Evolutionary conservation across 2,329 filamentous ascomycete species (phyloP).

Genomic region (Hypoxylon sp.): DNA sequence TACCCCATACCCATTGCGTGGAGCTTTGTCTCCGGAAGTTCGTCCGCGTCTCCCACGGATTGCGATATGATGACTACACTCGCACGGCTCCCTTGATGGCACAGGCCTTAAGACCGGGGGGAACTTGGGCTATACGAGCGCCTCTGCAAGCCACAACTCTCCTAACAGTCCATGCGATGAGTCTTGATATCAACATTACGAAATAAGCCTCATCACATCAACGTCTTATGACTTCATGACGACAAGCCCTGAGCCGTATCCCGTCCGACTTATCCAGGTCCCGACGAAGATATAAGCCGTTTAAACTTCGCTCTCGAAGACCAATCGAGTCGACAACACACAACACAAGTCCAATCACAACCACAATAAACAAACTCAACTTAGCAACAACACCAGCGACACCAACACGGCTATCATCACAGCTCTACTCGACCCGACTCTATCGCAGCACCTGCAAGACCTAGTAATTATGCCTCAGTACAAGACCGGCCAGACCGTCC

Average conservation of each 20-base stretch:
- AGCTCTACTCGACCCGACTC: constrained; percentile 13
- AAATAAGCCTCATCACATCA: constrained; percentile 24
- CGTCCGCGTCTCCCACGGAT: neutral
- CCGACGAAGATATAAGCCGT: constrained; percentile 23
- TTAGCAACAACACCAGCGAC: neutral
- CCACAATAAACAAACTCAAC: neutral
- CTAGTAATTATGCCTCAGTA: constrained; percentile 47
- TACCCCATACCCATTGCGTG: constrained; percentile 5
- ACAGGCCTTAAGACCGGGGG: too few relatives aligned
- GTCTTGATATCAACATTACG: constrained; percentile 42
- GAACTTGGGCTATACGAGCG: neutral
- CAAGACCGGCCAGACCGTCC: constrained; percentile 46
- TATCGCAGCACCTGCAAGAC: constrained; percentile 7
- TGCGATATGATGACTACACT: constrained; percentile 19
- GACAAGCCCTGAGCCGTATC: neutral
- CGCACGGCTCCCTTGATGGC: neutral
- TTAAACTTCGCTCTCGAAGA: neutral
- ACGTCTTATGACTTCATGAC: constrained; percentile 37
- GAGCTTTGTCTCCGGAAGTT: constrained; percentile 12
- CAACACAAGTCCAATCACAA: neutral
- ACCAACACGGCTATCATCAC: constrained; percentile 10
- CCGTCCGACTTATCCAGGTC: neutral
- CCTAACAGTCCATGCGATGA: neutral
- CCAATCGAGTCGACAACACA: neutral
- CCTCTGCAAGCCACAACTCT: constrained; percentile 18